Evolutionary conservation across 1,284 basidiomycete species (phyloP).

Genomic region (Xerocomus minutiporus): DNA sequence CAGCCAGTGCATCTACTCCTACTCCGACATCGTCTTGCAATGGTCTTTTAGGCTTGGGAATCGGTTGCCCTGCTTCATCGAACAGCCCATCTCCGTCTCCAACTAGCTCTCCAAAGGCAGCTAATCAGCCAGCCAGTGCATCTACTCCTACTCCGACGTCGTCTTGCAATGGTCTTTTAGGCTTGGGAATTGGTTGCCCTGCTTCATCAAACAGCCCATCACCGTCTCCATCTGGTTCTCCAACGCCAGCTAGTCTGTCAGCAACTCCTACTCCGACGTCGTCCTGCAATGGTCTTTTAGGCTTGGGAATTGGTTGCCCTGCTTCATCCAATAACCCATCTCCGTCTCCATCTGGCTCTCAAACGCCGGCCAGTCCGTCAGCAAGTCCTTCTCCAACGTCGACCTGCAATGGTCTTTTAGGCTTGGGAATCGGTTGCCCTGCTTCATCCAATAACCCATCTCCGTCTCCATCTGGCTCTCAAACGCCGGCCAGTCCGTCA

Average conservation of each 20-base stretch:
- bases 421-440: constrained; percentile 10
- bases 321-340: constrained; percentile 6
- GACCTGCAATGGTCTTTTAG: constrained; percentile 15
- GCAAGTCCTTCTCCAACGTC: neutral
- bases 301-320: neutral
- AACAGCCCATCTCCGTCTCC: constrained; percentile 11
- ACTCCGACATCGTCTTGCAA: neutral
- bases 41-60: neutral
- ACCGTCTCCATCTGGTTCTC: too few species aligned
- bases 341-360: constrained; percentile 3
- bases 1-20: neutral
- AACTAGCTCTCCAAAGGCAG: neutral
- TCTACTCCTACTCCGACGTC: neutral
- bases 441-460: neutral
- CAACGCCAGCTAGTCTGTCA: neutral
- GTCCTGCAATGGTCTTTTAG: neutral
- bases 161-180: constrained; percentile 14
- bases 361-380: neutral
- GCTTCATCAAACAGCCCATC: neutral
- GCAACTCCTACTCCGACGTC: constrained; percentile 1
- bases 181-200: constrained; percentile 1
- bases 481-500: too few species aligned
- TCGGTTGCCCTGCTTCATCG: neutral
- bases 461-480: too few species aligned
- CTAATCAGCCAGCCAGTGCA: neutral